A percentile compares a stretch with the other conserved stretches of the same genome.
phyloP scores from a whole-genome alignment of 352 stramenopile genomes.

The Pythium aristosporum region DNA sequence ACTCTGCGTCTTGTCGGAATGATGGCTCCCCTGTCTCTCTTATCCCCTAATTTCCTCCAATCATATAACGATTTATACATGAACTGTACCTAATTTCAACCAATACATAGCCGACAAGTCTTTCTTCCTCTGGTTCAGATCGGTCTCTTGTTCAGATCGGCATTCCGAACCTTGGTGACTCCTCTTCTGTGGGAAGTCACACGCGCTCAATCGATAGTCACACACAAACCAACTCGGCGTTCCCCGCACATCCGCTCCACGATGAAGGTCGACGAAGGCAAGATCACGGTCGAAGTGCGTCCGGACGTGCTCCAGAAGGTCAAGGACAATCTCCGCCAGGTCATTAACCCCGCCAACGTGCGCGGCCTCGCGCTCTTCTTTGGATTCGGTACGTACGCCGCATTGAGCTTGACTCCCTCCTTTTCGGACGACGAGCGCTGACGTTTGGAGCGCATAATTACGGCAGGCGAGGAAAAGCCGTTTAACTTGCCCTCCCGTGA shows the following conservation, averaged over 20 bases:
- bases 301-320: conserved; percentile 61
- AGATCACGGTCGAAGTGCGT: conserved; percentile 67
- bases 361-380: conserved; percentile 83
- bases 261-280: conserved; percentile 70
- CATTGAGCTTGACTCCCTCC: no score
- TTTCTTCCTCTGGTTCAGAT: conserved; percentile 11
- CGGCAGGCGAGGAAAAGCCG: conserved; percentile 74
- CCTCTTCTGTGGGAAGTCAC: background rate
- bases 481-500: conserved; percentile 79
- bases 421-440: background rate
- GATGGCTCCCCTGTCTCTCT: conserved; percentile 11
- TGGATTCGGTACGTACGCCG: conserved; percentile 48
- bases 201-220: background rate
- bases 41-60: conserved; percentile 20
- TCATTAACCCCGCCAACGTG: conserved; percentile 74
- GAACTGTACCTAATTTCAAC: no score
- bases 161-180: background rate
- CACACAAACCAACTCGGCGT: conserved; percentile 3
- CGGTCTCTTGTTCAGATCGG: background rate
- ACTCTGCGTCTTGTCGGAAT: background rate
- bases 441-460: background rate
- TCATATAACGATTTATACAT: background rate
- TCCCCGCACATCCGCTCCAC: background rate
- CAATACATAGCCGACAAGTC: conserved; percentile 12
- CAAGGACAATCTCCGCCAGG: conserved; percentile 63